Base-by-base conservation (phyloP, 257 asterid species). In the Pogostemon cablin region DNA sequence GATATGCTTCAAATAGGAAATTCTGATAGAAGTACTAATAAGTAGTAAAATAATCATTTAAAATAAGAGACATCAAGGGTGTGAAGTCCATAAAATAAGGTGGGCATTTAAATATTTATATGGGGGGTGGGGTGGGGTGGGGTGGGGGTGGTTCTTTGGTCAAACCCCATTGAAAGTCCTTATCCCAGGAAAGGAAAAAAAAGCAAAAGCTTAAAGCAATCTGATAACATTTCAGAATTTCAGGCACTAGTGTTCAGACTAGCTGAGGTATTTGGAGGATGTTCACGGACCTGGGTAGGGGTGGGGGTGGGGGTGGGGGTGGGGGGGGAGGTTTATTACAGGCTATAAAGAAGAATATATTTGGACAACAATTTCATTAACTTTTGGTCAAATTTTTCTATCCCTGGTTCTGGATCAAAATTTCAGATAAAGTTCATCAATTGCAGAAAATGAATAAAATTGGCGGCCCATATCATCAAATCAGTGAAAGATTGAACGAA, bases 401-500 rank as follows among this genome's bases (percentile, higher is more conserved):
- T 69, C 60, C 50, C 54, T 37, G 71, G 64, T 20, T 53, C 69
- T 71, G 34, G n/a, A 61, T 61, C 59, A 75, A 75, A 49, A 44
- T 32, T 10, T 59, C 55, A 20, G 62, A 76, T 57, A 48, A 53
- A 46, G 37, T 17, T 5, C 0, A 58, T n/a, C 1, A 7, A 37
- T 48, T 71, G 61, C 32, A 42, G 70, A 76, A 65, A 61, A 52
- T 61, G 78, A 71, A 65, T 17, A 75, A 84, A 84, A 82, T 74
- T 87, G 98, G 91, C 93, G 92, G 98, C 93, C 90, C 79, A 79
- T 86, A 83, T 77, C 82, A 86, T 79, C 84, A 86, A 50, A 81
- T 79, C 85, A 75, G 68, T 76, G 75, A 69, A 75, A 79, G 81
- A 74, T 72, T 72, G 65, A 58, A 80, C 9, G 48, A 68, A 66